Evolutionary conservation across 306 rosid species (phyloP).

Genomic region (Trifolium dubium): DNA sequence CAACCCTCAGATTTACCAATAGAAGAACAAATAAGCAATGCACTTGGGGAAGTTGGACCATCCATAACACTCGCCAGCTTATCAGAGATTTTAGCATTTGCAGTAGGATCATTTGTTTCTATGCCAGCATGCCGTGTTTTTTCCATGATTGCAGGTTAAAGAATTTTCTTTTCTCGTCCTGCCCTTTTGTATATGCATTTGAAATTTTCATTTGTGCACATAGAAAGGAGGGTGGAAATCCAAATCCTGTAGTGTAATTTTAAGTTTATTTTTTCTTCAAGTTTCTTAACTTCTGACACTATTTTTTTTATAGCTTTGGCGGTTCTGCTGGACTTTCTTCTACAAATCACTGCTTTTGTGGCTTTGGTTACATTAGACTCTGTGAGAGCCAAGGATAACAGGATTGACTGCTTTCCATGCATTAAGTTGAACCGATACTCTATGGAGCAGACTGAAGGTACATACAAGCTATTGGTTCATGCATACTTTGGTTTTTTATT

Average conservation of each 20-base stretch:
- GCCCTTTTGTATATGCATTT: background rate
- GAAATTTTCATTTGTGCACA: conserved; percentile 4
- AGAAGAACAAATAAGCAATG: conserved; percentile 81
- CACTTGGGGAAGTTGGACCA: conserved; percentile 95
- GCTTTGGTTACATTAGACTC: conserved; percentile 82
- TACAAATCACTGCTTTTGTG: conserved; percentile 92
- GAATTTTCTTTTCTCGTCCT: conserved; percentile 33
- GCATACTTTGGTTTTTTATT: conserved; percentile 26
- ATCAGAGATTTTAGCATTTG: conserved; percentile 93
- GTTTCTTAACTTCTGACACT: conserved; percentile 18
- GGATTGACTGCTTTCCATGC: conserved; percentile 96
- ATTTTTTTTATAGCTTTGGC: conserved; percentile 77
- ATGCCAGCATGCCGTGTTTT: conserved; percentile 99
- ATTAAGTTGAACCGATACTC: conserved; percentile 60
- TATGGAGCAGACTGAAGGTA: conserved; percentile 71
- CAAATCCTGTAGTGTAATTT: conserved; percentile 29
- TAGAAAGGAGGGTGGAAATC: background rate
- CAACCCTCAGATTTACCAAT: conserved; percentile 68
- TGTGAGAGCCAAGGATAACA: conserved; percentile 76
- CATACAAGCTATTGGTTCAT: conserved; percentile 17
- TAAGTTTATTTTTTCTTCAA: conserved; percentile 21
- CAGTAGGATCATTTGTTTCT: conserved; percentile 88
- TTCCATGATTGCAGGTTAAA: conserved; percentile 95
- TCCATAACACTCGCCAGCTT: conserved; percentile 91
- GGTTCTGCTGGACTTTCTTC: conserved; percentile 89